Evolutionary conservation across 1,139 yeast species (phyloP).

Genomic region (Taphrina flavorubra): DNA sequence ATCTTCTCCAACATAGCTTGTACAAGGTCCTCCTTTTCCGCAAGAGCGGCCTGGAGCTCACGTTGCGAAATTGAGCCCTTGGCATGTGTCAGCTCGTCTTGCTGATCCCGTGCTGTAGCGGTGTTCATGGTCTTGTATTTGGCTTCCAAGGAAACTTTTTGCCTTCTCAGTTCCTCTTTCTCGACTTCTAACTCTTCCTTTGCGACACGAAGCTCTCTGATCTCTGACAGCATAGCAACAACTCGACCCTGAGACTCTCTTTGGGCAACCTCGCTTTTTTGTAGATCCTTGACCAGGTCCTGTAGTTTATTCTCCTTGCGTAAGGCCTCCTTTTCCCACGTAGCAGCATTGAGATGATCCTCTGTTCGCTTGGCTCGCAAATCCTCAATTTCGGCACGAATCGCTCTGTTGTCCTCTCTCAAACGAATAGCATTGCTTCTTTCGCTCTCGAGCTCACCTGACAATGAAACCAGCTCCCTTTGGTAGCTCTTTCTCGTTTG

Average conservation of each 20-base stretch:
- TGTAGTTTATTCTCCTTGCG: conserved; percentile 62
- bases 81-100: not conserved
- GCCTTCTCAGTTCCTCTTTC: conserved; percentile 52
- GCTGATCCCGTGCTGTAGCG: conserved; percentile 44
- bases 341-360: conserved; percentile 31
- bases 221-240: conserved; percentile 51
- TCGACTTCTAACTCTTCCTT: conserved; percentile 49
- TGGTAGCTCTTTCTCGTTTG: conserved; percentile 43
- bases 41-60: conserved; percentile 8
- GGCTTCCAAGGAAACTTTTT: conserved; percentile 52
- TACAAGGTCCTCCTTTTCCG: conserved; percentile 42
- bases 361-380: conserved; percentile 39
- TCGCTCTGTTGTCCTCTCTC: conserved; percentile 39
- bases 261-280: conserved; percentile 53
- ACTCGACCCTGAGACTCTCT: conserved; percentile 53
- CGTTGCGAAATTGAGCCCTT: conserved; percentile 30
- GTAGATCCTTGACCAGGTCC: conserved; percentile 60
- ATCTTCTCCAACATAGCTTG: conserved; percentile 43
- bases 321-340: conserved; percentile 56
- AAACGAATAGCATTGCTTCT: conserved; percentile 33
- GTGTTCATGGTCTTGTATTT: conserved; percentile 47
- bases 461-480: conserved; percentile 37
- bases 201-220: conserved; percentile 48
- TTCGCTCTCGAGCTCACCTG: conserved; percentile 40
- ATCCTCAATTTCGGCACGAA: conserved; percentile 37